Conservation (phyloP, 768 basidiomycete genomes). For the Harrya chromipes region DNA sequence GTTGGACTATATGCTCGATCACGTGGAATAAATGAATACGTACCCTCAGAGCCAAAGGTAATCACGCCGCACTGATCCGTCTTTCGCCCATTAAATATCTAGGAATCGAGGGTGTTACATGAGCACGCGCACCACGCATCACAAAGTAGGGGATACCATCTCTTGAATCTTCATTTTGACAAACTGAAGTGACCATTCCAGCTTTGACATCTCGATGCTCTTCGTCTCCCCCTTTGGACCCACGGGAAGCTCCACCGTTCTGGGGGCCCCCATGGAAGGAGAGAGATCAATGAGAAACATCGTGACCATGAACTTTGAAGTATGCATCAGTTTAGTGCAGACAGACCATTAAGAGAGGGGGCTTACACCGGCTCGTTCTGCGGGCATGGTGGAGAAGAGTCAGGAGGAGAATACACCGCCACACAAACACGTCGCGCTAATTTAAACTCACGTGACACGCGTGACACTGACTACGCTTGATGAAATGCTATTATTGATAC, state of each 20-base stretch:
- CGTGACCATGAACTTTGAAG: constrained; percentile 70
- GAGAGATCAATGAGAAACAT: constrained; percentile 91
- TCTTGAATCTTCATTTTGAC: constrained; percentile 90
- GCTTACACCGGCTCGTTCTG: constrained; percentile 77
- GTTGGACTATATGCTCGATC: neutral
- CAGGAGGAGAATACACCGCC: constrained; percentile 14
- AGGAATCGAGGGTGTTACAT: neutral
- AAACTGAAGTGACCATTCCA: constrained; percentile 82
- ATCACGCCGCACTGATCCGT: constrained; percentile 94
- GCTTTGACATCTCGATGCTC: constrained; percentile 63
- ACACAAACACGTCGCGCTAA: constrained; percentile 24
- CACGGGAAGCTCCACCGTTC: constrained; percentile 54
- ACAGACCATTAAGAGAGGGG: neutral
- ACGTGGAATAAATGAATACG: neutral
- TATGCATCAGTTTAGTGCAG: constrained; percentile 7
- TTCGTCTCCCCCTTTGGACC: constrained; percentile 50
- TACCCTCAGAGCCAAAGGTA: constrained; percentile 80
- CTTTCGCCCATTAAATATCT: constrained; percentile 92
- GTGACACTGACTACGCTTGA: constrained; percentile 12
- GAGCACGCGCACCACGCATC: neutral
- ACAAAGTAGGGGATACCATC: constrained; percentile 53
- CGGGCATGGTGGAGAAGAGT: constrained; percentile 52
- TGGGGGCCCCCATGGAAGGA: constrained; percentile 71
- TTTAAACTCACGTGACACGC: constrained; percentile 34
- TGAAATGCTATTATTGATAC: constrained; percentile 9